Base-by-base conservation (phyloP, 208 protist species). In the Trypanosoma caninum region DNA sequence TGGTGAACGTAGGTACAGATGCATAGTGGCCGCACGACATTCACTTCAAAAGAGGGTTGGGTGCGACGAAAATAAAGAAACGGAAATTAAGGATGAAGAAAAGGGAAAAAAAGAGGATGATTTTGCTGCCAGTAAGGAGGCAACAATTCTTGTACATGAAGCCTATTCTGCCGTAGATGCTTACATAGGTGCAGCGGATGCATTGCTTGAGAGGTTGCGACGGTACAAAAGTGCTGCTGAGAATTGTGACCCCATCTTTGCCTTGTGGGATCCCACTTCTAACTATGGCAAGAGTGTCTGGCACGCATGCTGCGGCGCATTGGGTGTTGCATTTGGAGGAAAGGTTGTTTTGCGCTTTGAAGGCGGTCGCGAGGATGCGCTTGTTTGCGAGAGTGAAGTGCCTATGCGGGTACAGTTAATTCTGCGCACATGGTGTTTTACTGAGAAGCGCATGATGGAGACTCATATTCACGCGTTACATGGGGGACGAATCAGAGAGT, bases 201-300 rank as follows among this genome's bases (percentile, higher is more conserved):
- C 42, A 13, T 46, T 73, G 5, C 20, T 67, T 38, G 1, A 48
- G n/a, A 30, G 25, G 2, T 6, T 59, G 22, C 45, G 23, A 18
- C 38, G 46, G 35, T 34, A 16, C 13, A 2, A 6, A 22, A 50
- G 23, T 11, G 33, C 11, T n/a, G 3, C 4, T 60, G 41, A 9
- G 0, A 18, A 1, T 14, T 20, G 18, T 34, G 23, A 44, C 33
- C 14, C 0, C 8, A 42, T 34, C 34, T 88, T 82, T 67, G 13
- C 48, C 10, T 22, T 22, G 0, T 88, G 81, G 81, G 66, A 78
- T 11, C 31, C 35, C 23, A 77, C 68, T 2, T 65, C 58, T 1
- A 72, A 84, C 63, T 84, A 82, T 48, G 62, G 42, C 1, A 84
- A 76, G 56, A 88, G 81, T 50, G 27, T 76, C 0, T 82, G 74